Base-by-base conservation (phyloP, 768 basidiomycete genomes). In the Amylocystis lapponica region DNA sequence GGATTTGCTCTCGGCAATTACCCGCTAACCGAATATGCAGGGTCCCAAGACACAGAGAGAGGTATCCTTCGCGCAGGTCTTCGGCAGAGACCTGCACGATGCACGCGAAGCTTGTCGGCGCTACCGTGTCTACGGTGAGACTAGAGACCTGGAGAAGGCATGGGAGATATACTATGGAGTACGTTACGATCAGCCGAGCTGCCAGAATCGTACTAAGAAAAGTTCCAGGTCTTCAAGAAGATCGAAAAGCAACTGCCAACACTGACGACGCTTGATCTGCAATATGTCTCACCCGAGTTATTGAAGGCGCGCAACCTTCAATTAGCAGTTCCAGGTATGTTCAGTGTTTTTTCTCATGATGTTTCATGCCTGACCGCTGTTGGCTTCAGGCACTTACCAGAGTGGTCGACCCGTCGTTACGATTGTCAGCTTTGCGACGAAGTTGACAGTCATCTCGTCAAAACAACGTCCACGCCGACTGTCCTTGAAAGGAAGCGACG, bases 131-230 rank as follows among this genome's bases (percentile, higher is more conserved):
- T 88, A 87, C 56, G 88, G 88, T 20, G 94, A 99, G 59, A 75
- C 80, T 43, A 81, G 79, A 38, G 92, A 97, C 58, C 68, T 99
- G 36, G 96, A 98, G 60, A 90, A 87, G 58, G 96, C 96, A 25
- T 99, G 96, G 96, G 96, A 98, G 56, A 93, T 97, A 21, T 99
- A 99, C 64, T 99, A 97, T 56, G 81, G 80, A 36, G 92, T 91
- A 58, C 49, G 82, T 62, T n/a, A 20, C 25, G 19, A n/a, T 9
- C 8, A 17, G 4, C 27, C 8, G 11, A 29, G n/a, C 8, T 27
- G 23, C 26, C 27, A 12, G 27, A 16, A 11, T 22, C n/a, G n/a
- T n/a, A n/a, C n/a, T n/a, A n/a, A n/a, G n/a, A n/a, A n/a, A n/a
- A n/a, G n/a, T n/a, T 30, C 5, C 50, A 94, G 89, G 87, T 97